Conservation (phyloP, 148 eudicot genomes). For the Hydrangea macrophylla region DNA sequence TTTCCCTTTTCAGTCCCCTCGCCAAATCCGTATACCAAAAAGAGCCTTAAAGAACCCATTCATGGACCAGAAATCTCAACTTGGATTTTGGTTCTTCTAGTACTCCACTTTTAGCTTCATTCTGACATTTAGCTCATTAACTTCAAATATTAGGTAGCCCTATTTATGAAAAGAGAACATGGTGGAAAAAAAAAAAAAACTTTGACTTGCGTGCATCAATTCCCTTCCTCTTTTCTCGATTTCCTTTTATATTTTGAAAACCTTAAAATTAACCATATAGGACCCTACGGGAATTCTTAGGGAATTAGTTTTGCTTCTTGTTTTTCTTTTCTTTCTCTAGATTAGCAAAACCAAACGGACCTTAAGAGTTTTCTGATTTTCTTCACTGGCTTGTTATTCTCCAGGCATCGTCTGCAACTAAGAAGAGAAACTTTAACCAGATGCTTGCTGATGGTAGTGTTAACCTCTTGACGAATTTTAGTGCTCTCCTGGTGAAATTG, state of each 20-base stretch:
- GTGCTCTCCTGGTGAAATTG: background rate
- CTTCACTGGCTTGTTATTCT: background rate
- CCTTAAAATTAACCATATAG: no score
- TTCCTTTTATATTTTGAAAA: no score
- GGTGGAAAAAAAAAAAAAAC: no score
- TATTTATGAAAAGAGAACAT: no score
- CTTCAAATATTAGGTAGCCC: background rate
- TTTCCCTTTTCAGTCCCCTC: no score
- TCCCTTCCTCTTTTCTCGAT: no score
- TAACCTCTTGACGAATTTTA: background rate
- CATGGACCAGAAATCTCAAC: background rate
- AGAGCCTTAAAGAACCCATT: background rate
- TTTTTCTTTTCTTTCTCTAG: no score
- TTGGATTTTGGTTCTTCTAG: background rate
- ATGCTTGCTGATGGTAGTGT: conserved; percentile 75
- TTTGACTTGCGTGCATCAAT: no score
- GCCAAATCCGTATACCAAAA: no score
- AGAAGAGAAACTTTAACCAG: conserved; percentile 66
- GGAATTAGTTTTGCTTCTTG: no score
- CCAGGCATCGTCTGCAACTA: conserved; percentile 27
- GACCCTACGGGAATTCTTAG: no score
- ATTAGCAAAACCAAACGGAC: no score
- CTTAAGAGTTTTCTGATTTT: background rate
- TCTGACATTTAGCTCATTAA: background rate
- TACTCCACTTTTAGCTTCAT: background rate